Percentiles rank a stretch among this genome's conserved stretches.
Conservation (phyloP, 2,329 filamentous ascomycete genomes). For the Fusarium acutatum region DNA sequence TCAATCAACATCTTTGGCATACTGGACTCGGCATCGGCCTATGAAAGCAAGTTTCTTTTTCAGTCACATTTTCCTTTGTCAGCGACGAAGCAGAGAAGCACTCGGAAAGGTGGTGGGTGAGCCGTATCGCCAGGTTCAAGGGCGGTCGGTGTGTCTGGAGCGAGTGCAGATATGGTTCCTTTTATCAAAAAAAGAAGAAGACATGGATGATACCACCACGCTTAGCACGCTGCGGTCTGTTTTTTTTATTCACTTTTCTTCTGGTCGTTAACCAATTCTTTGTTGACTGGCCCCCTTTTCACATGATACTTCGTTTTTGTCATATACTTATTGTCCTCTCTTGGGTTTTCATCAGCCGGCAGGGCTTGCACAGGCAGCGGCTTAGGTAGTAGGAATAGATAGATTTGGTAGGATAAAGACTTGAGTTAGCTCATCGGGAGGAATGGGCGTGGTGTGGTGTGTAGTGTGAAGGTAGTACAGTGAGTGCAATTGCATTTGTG, state of each 20-base stretch:
- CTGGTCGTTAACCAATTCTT: conserved; percentile 27
- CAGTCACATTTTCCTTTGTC: conserved; percentile 35
- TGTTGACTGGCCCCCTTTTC: conserved; percentile 8
- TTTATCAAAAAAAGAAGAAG: conserved; percentile 44
- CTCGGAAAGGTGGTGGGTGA: conserved; percentile 1
- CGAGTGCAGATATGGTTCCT: conserved; percentile 42
- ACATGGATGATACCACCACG: conserved; percentile 55
- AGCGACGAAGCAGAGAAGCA: conserved; percentile 17
- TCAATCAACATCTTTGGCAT: conserved; percentile 29
- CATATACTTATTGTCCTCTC: conserved; percentile 30
- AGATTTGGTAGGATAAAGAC: conserved; percentile 42
- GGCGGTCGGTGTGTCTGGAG: background rate
- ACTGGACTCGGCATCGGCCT: conserved; percentile 25
- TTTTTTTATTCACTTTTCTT: conserved; percentile 33
- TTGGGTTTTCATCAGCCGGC: conserved; percentile 23
- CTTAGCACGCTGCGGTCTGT: conserved; percentile 48
- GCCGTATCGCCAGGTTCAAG: background rate
- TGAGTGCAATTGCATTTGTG: background rate
- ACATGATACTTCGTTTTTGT: conserved; percentile 30
- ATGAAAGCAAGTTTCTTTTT: conserved; percentile 35
- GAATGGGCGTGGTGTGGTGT: background rate
- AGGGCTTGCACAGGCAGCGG: conserved; percentile 18
- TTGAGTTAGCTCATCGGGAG: conserved; percentile 16
- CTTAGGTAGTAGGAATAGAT: conserved; percentile 35
- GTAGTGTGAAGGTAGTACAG: conserved; percentile 6